Evolutionary conservation across 2,329 filamentous ascomycete genomes (phyloP).

Genomic region (Plectosphaerella sp.): DNA sequence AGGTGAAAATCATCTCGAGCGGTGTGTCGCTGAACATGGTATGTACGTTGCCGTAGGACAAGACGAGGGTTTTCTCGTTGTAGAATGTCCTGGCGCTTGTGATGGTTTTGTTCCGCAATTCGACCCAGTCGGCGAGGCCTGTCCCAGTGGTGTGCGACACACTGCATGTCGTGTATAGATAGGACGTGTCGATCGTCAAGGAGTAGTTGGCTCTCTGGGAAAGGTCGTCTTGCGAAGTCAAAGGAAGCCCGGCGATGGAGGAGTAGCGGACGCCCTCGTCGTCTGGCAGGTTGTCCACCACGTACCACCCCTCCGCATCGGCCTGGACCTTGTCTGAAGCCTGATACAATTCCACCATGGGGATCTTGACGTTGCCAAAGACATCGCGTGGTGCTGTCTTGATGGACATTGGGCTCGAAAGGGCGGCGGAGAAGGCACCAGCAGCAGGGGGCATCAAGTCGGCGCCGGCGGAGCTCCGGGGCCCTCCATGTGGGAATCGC

Average conservation of each 20-base stretch:
- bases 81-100: background rate
- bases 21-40: background rate
- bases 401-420: background rate
- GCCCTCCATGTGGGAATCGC: background rate
- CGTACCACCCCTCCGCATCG: background rate
- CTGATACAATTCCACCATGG: background rate
- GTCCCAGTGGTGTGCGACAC: background rate
- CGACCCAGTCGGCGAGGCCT: background rate
- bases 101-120: background rate
- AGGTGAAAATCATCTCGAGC: background rate
- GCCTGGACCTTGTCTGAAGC: background rate
- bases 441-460: background rate
- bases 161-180: background rate
- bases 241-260: background rate
- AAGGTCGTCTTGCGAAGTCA: background rate
- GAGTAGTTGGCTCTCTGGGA: background rate
- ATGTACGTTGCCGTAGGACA: background rate
- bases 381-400: background rate
- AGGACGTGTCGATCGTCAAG: conserved; percentile 1
- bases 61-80: background rate
- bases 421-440: background rate
- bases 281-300: background rate
- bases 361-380: conserved; percentile 6
- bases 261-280: background rate
- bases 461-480: background rate